Conservation (phyloP, 2,329 filamentous ascomycete species). For the Drechslera avenae region DNA sequence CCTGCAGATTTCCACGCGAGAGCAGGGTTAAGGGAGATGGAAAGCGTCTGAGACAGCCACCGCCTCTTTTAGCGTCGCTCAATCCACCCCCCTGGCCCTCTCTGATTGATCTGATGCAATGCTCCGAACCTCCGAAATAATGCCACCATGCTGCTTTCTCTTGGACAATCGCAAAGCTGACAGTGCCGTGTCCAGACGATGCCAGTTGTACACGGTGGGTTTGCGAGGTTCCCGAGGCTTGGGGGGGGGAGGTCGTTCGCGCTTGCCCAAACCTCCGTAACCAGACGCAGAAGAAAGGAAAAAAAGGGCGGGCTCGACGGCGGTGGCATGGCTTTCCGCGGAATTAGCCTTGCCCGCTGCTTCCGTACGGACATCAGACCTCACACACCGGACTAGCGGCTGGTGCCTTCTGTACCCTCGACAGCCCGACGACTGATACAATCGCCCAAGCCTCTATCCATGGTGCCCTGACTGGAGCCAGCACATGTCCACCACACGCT, state of each 20-base stretch:
- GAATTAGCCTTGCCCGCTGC: conserved; percentile 32
- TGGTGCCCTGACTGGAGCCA: conserved; percentile 39
- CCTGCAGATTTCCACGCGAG: conserved; percentile 46
- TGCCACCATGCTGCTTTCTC: conserved; percentile 21
- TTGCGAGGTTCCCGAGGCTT: conserved; percentile 20
- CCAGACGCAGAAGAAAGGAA: background rate
- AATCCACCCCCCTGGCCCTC: conserved; percentile 22
- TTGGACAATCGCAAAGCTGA: conserved; percentile 16
- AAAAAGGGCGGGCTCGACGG: conserved; percentile 6
- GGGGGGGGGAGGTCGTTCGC: conserved; percentile 13
- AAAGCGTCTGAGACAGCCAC: conserved; percentile 44
- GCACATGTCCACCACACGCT: conserved; percentile 28
- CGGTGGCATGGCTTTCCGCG: conserved; percentile 11
- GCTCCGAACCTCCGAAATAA: conserved; percentile 40
- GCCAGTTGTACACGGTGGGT: conserved; percentile 16
- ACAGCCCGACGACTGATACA: conserved; percentile 15
- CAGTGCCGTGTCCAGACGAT: conserved; percentile 14
- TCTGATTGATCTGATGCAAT: conserved; percentile 38
- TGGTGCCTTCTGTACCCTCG: conserved; percentile 7
- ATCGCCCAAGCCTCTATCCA: conserved; percentile 21
- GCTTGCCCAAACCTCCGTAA: conserved; percentile 9
- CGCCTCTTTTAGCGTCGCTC: conserved; percentile 44
- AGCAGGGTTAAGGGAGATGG: conserved; percentile 33
- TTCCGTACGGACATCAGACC: too few relatives aligned
- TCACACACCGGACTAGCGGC: too few relatives aligned